These are phyloP conservation scores for Withania somnifera DNA, from an alignment of 305 asterid genomes.

Conservation along the genomic window DNA sequence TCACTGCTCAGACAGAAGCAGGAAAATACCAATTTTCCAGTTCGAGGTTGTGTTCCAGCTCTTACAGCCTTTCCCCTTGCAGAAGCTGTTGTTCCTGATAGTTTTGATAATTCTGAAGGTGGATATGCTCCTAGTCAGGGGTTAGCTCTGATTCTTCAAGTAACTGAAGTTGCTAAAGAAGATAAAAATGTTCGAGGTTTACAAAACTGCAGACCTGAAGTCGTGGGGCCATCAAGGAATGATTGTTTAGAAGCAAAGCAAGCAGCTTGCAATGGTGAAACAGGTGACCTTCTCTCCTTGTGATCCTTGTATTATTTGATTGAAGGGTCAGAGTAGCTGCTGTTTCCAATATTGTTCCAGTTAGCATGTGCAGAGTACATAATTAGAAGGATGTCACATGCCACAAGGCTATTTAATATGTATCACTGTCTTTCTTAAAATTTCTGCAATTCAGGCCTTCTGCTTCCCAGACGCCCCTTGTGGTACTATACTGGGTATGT, in stretches of 20 bases:
- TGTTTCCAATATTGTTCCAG: not conserved
- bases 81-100: constrained; percentile 51
- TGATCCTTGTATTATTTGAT: constrained; percentile 8
- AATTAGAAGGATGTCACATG: not conserved
- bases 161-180: constrained; percentile 24
- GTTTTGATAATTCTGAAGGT: constrained; percentile 44
- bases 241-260: constrained; percentile 25
- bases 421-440: not conserved
- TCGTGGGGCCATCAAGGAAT: constrained; percentile 3
- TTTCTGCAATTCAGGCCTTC: not conserved
- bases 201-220: constrained; percentile 9
- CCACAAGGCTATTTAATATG: not conserved
- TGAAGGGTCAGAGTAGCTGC: constrained; percentile 14
- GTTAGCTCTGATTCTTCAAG: constrained; percentile 19
- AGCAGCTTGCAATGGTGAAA: constrained; percentile 19
- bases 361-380: not conserved
- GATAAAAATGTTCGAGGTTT: constrained; percentile 14
- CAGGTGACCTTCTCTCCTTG: constrained; percentile 14
- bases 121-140: constrained; percentile 1
- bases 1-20: constrained; percentile 17
- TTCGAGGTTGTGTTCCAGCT: constrained; percentile 20
- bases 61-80: constrained; percentile 24
- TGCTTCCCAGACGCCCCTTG: not conserved
- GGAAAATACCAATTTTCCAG: constrained; percentile 13
- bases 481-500: not conserved